Evolutionary conservation across 257 asterid genomes (phyloP).

Genomic region (Fraxinus americana): DNA sequence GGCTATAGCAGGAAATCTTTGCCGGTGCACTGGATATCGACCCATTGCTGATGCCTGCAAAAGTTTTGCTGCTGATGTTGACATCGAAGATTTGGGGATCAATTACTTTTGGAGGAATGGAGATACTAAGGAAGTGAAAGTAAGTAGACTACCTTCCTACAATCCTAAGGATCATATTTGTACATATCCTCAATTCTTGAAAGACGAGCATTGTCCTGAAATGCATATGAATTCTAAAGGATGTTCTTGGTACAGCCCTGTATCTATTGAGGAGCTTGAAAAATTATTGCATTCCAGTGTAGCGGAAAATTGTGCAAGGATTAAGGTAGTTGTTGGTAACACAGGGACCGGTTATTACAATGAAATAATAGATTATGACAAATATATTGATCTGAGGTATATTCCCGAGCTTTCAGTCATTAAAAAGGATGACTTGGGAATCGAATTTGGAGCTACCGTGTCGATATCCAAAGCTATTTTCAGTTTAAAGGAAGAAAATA

Average conservation of each 20-base stretch:
- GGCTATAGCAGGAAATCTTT: slow-evolving; percentile 63
- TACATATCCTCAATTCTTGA: slow-evolving; percentile 41
- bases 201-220: slow-evolving; percentile 23
- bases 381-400: slow-evolving; percentile 56
- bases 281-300: slow-evolving; percentile 40
- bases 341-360: slow-evolving; percentile 66
- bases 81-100: slow-evolving; percentile 71
- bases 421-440: slow-evolving; percentile 39
- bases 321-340: slow-evolving; percentile 64
- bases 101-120: slow-evolving; percentile 61
- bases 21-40: slow-evolving; percentile 77
- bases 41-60: slow-evolving; percentile 87
- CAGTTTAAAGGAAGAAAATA: slow-evolving; percentile 35
- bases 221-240: slow-evolving; percentile 37
- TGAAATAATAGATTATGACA: slow-evolving; percentile 43
- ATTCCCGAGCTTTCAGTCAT: slow-evolving; percentile 54
- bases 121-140: slow-evolving; percentile 38
- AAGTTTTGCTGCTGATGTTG: slow-evolving; percentile 62
- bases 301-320: slow-evolving; percentile 30
- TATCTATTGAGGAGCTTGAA: slow-evolving; percentile 50
- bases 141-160: slow-evolving; percentile 43
- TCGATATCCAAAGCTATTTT: slow-evolving; percentile 53
- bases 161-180: slow-evolving; percentile 32
- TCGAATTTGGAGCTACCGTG: slow-evolving; percentile 65
- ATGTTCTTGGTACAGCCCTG: slow-evolving; percentile 62